Evolutionary conservation across 768 basidiomycete species (phyloP).

Genomic region (Boletus rufocinnamomeus): DNA sequence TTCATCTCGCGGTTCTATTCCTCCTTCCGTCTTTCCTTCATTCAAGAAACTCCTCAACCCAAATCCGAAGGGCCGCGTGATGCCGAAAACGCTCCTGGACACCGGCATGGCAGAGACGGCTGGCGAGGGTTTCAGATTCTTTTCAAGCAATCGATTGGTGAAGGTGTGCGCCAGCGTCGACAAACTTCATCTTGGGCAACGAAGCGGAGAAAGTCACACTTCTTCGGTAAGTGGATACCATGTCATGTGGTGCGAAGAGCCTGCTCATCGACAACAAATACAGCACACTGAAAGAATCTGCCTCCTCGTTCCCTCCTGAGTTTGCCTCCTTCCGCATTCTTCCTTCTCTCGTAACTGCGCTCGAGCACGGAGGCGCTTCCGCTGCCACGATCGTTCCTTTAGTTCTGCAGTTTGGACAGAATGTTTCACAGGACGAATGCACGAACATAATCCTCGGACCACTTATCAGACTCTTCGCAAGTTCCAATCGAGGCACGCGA

Average conservation of each 20-base stretch:
- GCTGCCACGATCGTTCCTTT: conserved; percentile 81
- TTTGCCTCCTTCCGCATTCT: conserved; percentile 86
- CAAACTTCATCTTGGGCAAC: conserved; percentile 74
- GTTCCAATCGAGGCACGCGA: conserved; percentile 88
- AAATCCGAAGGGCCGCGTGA: conserved; percentile 76
- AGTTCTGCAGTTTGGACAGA: conserved; percentile 76
- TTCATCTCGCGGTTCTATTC: conserved; percentile 78
- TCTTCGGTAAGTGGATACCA: conserved; percentile 52
- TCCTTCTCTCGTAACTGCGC: conserved; percentile 76
- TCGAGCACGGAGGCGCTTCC: conserved; percentile 77
- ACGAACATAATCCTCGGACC: conserved; percentile 67
- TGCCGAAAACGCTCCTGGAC: conserved; percentile 76
- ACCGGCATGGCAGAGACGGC: conserved; percentile 70
- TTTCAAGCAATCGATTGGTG: conserved; percentile 77
- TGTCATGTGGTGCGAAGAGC: not conserved
- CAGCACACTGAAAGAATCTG: conserved; percentile 78
- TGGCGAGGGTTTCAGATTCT: conserved; percentile 71
- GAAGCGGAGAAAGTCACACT: conserved; percentile 79
- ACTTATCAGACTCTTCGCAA: conserved; percentile 80
- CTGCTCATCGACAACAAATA: not conserved
- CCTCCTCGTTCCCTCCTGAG: conserved; percentile 79
- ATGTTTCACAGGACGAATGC: conserved; percentile 72
- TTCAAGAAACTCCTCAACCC: conserved; percentile 93
- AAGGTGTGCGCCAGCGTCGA: conserved; percentile 85
- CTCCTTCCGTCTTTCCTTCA: conserved; percentile 67